Base-by-base conservation (phyloP, 2,329 filamentous ascomycete genomes). In the Delphinella strobiligena region DNA sequence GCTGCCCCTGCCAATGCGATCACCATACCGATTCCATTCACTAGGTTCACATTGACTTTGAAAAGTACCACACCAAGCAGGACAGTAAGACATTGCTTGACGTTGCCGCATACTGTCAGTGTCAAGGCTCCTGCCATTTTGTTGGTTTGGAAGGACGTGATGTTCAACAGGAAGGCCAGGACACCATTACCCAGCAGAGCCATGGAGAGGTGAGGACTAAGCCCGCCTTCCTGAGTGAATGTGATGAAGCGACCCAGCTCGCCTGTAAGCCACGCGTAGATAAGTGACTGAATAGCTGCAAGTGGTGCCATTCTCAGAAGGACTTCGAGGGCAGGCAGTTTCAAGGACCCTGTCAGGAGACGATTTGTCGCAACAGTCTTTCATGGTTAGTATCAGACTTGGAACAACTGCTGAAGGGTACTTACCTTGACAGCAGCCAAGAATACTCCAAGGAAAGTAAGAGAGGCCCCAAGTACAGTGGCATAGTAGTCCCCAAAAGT, bases 401-500 rank as follows among this genome's bases (percentile, higher is more conserved):
- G n/a, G n/a, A n/a, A n/a, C n/a, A n/a, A n/a, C n/a, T n/a, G n/a
- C n/a, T n/a, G n/a, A n/a, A n/a, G n/a, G n/a, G n/a, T n/a, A n/a
- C 15, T 36, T 33, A 47, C 45, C 44, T 79, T 79, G 55, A 61
- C 49, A 18, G 60, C 55, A 4, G 57, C 57, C 12, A 60, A 46
- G 4, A 56, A 18, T 10, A 58, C 56, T 10, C 57, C 57, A 64
- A 62, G 47, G 62, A 54, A 48, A 4, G 56, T 60, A 33, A 57
- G 47, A 4, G 51, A 34, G 29, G 56, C 51, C 5, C 75, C 75
- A 12, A 68, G 56, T 17, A 68, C 58, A n/a, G 72, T 74, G 51
- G 75, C 76, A 49, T 71, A 73, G 64, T 76, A 75, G 58, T 79
- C 74, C 44, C 75, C 75, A 31, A 69, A 69, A 2, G 74, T 78